Conservation (phyloP, 2,329 filamentous ascomycete genomes). For the Chaetomiaceae sp. region DNA sequence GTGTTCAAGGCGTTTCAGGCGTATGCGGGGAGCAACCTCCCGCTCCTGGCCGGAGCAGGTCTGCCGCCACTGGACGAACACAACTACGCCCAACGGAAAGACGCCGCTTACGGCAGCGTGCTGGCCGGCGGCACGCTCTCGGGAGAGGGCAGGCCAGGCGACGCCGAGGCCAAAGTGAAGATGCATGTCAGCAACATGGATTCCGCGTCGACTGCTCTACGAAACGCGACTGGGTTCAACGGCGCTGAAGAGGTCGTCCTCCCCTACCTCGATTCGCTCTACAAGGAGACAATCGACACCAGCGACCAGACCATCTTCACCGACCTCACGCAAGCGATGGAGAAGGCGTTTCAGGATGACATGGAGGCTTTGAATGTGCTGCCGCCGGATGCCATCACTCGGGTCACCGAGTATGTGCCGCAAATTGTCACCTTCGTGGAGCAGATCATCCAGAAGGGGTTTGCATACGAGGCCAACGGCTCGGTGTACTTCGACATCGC, state of each 20-base stretch:
- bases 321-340: conserved; percentile 77
- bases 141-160: conserved; percentile 57
- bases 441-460: conserved; percentile 75
- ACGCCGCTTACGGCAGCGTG: conserved; percentile 48
- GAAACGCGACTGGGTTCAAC: conserved; percentile 39
- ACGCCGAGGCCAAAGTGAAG: conserved; percentile 80
- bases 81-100: conserved; percentile 45
- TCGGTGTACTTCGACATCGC: conserved; percentile 93
- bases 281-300: conserved; percentile 57
- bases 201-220: conserved; percentile 45
- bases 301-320: conserved; percentile 71
- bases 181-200: conserved; percentile 72
- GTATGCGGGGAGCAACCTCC: conserved; percentile 51
- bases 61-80: conserved; percentile 37
- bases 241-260: conserved; percentile 63
- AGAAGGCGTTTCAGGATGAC: conserved; percentile 80
- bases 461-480: conserved; percentile 73
- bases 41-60: conserved; percentile 38
- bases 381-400: conserved; percentile 71
- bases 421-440: conserved; percentile 84
- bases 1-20: conserved; percentile 48
- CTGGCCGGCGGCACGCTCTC: conserved; percentile 49
- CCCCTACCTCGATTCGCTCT: conserved; percentile 70
- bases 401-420: conserved; percentile 87
- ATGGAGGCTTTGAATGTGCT: conserved; percentile 83